Conservation (phyloP, 768 basidiomycete species). For the Rickenella mellea region DNA sequence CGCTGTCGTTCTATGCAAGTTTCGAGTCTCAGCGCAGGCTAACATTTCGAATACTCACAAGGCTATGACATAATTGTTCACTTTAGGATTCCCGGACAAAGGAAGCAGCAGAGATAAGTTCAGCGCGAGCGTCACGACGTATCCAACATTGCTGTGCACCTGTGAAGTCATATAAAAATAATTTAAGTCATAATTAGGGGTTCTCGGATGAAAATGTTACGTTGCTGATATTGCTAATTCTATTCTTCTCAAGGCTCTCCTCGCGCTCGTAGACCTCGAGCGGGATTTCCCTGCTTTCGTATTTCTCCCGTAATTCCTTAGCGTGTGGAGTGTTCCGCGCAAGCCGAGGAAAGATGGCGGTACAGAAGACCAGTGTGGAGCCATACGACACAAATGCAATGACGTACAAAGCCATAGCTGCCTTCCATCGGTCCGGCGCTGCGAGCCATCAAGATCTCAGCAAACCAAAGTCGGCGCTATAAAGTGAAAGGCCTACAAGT, state of each 20-base stretch:
- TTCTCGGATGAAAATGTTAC: conserved; percentile 22
- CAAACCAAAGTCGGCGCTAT: not conserved
- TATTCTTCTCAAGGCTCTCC: conserved; percentile 76
- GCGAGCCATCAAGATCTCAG: not conserved
- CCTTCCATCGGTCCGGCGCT: conserved; percentile 64
- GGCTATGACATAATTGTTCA: conserved; percentile 66
- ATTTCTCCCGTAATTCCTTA: conserved; percentile 41
- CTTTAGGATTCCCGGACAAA: conserved; percentile 42
- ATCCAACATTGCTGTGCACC: conserved; percentile 74
- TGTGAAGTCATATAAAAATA: conserved; percentile 14
- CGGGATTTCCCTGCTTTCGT: conserved; percentile 48
- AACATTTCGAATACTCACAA: too few relatives aligned
- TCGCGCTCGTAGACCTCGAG: conserved; percentile 60
- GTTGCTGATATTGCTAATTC: conserved; percentile 78
- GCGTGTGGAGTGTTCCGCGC: conserved; percentile 69
- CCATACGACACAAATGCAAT: conserved; percentile 72
- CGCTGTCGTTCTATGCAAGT: conserved; percentile 47
- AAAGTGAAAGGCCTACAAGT: conserved; percentile 38
- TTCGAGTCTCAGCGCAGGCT: too few relatives aligned
- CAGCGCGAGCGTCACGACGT: conserved; percentile 51
- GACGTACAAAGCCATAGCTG: conserved; percentile 73
- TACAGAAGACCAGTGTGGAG: conserved; percentile 74
- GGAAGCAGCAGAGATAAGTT: conserved; percentile 68
- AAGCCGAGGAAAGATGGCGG: conserved; percentile 69
- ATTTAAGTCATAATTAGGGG: not conserved